phyloP scores from a whole-genome alignment of 2,329 filamentous ascomycete species.

The Colletotrichum tropicicola region DNA sequence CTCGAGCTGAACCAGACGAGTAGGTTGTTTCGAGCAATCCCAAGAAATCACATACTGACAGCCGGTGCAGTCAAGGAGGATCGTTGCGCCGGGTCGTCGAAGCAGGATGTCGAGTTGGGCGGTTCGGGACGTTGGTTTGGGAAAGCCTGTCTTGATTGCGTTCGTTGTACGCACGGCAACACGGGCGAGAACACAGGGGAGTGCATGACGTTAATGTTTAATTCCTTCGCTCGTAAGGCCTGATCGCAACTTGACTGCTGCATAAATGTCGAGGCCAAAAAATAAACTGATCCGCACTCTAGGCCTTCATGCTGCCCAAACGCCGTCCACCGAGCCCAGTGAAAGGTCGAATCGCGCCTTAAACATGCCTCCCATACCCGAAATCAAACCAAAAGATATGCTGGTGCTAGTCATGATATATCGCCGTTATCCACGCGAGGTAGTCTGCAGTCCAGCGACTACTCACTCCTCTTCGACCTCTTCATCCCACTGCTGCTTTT shows the following conservation, averaged over 20 bases:
- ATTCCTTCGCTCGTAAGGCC: conserved; percentile 1
- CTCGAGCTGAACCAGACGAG: no score
- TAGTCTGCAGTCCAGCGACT: neutral
- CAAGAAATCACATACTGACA: no score
- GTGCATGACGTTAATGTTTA: neutral
- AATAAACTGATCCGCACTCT: neutral
- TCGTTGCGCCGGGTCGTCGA: no score
- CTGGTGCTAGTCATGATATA: conserved; percentile 13
- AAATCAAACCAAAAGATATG: neutral
- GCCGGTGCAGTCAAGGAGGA: no score
- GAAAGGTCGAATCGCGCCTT: neutral
- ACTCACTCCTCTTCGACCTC: conserved; percentile 73
- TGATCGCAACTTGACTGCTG: neutral
- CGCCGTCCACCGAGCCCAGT: conserved; percentile 9
- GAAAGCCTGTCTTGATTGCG: no score
- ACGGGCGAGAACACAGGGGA: no score
- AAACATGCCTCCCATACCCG: conserved; percentile 1
- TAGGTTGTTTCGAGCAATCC: no score
- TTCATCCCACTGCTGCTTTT: conserved; percentile 84
- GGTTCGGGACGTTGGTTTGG: no score
- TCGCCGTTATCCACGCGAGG: neutral
- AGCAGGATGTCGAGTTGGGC: no score
- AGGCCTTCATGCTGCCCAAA: conserved; percentile 17
- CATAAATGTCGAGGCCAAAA: neutral
- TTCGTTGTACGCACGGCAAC: no score